Conservation (phyloP, 1,139 yeast species). For the Taiozyma sp. region DNA sequence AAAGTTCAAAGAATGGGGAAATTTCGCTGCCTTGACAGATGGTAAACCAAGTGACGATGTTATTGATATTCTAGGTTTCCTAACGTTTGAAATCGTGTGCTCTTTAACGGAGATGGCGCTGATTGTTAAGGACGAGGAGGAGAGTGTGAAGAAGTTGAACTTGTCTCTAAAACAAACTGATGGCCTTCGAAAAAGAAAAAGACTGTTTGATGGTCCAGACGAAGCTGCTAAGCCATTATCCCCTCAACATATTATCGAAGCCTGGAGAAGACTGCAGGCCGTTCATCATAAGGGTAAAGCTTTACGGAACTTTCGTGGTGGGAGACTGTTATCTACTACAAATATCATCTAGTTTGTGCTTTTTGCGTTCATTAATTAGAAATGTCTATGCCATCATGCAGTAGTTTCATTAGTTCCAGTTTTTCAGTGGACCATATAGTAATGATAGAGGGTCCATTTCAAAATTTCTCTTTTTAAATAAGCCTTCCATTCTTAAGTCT, state of each 20-base stretch:
- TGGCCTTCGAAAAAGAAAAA: constrained; percentile 37
- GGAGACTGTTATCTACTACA: constrained; percentile 35
- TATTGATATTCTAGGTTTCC: constrained; percentile 87
- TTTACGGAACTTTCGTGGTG: constrained; percentile 72
- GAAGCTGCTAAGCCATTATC: constrained; percentile 77
- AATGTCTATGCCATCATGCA: neutral
- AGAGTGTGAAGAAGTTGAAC: constrained; percentile 26
- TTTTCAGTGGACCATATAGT: constrained; percentile 2
- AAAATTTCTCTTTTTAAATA: constrained; percentile 2
- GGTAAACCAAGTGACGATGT: constrained; percentile 95
- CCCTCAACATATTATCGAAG: constrained; percentile 85
- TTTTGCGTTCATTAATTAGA: neutral
- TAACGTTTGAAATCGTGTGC: constrained; percentile 96
- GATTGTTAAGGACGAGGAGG: constrained; percentile 69
- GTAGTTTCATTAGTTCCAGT: neutral
- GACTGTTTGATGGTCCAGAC: constrained; percentile 87
- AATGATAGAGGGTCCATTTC: neutral
- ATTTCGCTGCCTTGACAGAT: constrained; percentile 76
- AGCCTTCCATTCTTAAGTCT: neutral
- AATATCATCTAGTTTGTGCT: constrained; percentile 22
- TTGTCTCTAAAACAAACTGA: constrained; percentile 23
- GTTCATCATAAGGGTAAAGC: constrained; percentile 59
- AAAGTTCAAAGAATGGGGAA: constrained; percentile 96
- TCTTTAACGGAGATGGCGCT: constrained; percentile 90
- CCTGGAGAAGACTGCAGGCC: constrained; percentile 79